Evolutionary conservation across 2,329 filamentous ascomycete genomes (phyloP).

Genomic region (Grosmannia penicillata): DNA sequence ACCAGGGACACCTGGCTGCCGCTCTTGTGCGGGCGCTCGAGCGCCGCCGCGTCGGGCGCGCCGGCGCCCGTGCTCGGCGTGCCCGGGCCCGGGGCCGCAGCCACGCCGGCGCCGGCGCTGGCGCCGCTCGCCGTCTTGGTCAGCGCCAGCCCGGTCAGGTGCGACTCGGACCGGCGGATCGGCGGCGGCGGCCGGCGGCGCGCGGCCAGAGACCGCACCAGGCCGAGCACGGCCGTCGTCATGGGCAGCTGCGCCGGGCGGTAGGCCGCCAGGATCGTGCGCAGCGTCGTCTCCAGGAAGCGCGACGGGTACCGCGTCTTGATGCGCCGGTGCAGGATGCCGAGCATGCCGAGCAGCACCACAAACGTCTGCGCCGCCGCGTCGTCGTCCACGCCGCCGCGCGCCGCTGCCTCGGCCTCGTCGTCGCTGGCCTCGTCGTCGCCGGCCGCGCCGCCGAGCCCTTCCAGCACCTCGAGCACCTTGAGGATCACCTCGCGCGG

Average conservation of each 20-base stretch:
- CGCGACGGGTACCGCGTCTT: slow-evolving; percentile 65
- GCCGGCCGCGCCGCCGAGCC: slow-evolving; percentile 25
- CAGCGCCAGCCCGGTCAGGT: slow-evolving; percentile 1
- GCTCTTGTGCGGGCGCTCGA: slow-evolving; percentile 26
- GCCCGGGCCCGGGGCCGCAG: too few relatives aligned
- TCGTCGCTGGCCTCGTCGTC: slow-evolving; percentile 16
- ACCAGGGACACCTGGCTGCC: slow-evolving; percentile 18
- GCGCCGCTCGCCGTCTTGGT: too few relatives aligned
- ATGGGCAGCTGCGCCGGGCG: slow-evolving; percentile 48
- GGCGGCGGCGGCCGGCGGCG: slow-evolving; percentile 50
- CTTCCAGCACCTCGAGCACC: slow-evolving; percentile 56
- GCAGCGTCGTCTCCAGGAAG: slow-evolving; percentile 63
- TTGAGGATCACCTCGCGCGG: slow-evolving; percentile 72
- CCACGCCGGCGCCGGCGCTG: too few relatives aligned
- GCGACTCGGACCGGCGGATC: slow-evolving; percentile 31
- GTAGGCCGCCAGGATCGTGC: slow-evolving; percentile 55
- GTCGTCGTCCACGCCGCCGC: slow-evolving; percentile 7
- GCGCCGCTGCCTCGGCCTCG: slow-evolving; percentile 17
- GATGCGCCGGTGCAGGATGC: slow-evolving; percentile 58
- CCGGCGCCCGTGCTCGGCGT: neutral
- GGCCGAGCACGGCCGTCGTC: slow-evolving; percentile 54
- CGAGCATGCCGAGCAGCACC: slow-evolving; percentile 50
- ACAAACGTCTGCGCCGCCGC: slow-evolving; percentile 8
- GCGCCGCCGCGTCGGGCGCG: neutral
- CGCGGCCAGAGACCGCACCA: slow-evolving; percentile 54